These are phyloP conservation scores for Eutrema heterophyllum DNA, from an alignment of 345 rosid species.

Conservation along the genomic window DNA sequence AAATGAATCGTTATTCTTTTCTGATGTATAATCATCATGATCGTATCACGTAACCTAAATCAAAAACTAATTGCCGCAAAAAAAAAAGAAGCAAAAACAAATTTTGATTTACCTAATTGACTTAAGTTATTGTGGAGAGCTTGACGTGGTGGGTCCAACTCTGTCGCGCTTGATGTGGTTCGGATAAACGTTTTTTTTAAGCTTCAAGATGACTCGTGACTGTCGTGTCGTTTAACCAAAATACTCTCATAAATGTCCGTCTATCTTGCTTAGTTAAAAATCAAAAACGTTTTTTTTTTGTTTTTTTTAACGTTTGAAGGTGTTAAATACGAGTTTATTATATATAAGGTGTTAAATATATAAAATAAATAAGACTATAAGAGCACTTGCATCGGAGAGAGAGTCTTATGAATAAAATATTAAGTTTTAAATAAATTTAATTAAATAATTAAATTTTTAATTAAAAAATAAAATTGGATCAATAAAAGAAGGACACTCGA, in stretches of 20 bases:
- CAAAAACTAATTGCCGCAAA: not conserved
- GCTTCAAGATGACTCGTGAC: conserved; percentile 24
- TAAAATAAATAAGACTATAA: too few species aligned
- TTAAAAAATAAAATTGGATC: too few species aligned
- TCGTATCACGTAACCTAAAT: conserved; percentile 4
- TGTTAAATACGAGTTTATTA: not conserved
- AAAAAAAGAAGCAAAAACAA: not conserved
- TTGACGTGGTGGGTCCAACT: conserved; percentile 21
- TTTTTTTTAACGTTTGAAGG: too few species aligned
- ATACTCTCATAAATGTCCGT: conserved; percentile 13
- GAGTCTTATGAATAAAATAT: too few species aligned
- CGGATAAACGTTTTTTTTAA: not conserved
- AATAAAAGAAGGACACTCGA: too few species aligned
- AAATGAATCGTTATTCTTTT: not conserved
- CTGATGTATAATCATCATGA: not conserved
- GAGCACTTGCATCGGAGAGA: too few species aligned
- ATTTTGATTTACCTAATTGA: not conserved
- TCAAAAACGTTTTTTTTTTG: not conserved
- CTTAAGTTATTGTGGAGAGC: not conserved
- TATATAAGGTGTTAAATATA: not conserved
- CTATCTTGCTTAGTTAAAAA: not conserved
- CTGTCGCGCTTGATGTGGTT: conserved; percentile 13
- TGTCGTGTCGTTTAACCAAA: conserved; percentile 26
- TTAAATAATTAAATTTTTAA: too few species aligned
- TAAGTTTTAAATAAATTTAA: too few species aligned